Evolutionary conservation across 208 protist genomes (phyloP), one percentile per base, ranked within the genome.

Genomic region (Acanthamoeba culbertsoni): DNA sequence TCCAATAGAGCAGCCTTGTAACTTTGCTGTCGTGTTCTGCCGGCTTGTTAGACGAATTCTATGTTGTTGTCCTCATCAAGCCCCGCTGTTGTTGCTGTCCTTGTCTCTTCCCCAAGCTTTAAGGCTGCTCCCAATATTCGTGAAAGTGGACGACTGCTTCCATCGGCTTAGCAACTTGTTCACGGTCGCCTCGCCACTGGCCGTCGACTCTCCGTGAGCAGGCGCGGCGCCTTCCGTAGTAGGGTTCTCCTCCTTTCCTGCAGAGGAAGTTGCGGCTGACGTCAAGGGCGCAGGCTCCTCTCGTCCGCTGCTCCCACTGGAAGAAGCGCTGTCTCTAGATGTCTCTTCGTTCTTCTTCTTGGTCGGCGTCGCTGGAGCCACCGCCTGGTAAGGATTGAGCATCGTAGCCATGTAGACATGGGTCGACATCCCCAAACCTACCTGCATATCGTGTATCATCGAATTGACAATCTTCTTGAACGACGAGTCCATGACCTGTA

Each of bases 81-180:
- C n/a, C 4, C 23, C 57, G 26, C 53, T 26, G 14, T 35, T 63
- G 57, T 7, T 28, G 14, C 40, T 10, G 28, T 71, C 31, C 62
- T 35, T 71, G 62, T n/a, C 40, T 16, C 48, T 18, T 8, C 59
- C 59, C 73, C 73, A 84, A 33, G 31, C 73, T 28, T 84, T 84
- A 16, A 84, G n/a, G 73, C 73, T 84, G 45, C 73, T 84, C 0
- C 73, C 45, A 28, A 84, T 57, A 45, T 55, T 75, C 35, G 35
- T 91, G 51, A 91, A 68, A 0, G 84, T 91, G 14, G 84, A 89
- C 3, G 79, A 62, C 51, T 51, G 84, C 84, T 91, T 91, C 84
- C 84, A 91, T 20, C 84, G 8, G 31, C 43, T 51, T 33, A 91
- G 26, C 26, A 91, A 42, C 55, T 91, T 91, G 55, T 68, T 68